Percentiles rank a stretch among this genome's conserved stretches.
phyloP scores from a whole-genome alignment of 2,329 filamentous ascomycete genomes.

The Cyclaneusma minus region DNA sequence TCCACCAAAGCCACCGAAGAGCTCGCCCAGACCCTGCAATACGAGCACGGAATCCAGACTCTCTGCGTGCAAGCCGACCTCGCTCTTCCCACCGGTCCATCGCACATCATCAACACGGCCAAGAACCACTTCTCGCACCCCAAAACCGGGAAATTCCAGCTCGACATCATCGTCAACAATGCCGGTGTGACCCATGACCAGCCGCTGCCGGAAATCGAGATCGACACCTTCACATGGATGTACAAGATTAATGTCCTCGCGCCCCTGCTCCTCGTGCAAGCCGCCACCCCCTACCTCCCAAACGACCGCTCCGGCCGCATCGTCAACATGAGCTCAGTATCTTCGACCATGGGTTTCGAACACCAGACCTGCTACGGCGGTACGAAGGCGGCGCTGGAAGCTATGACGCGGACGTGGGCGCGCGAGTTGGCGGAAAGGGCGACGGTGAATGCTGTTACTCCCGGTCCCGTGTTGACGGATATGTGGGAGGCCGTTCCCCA shows the following conservation, averaged over 20 bases:
- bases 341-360: slow-evolving; percentile 37
- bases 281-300: slow-evolving; percentile 53
- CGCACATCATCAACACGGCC: slow-evolving; percentile 40
- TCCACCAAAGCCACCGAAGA: slow-evolving; percentile 34
- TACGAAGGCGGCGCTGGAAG: slow-evolving; percentile 50
- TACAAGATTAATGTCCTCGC: slow-evolving; percentile 74
- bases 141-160: slow-evolving; percentile 33
- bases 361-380: slow-evolving; percentile 47
- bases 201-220: slow-evolving; percentile 42
- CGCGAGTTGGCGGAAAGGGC: slow-evolving; percentile 43
- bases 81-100: slow-evolving; percentile 41
- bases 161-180: slow-evolving; percentile 83
- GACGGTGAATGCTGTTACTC: slow-evolving; percentile 52
- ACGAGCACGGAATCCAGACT: slow-evolving; percentile 41
- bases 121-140: slow-evolving; percentile 41
- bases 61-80: slow-evolving; percentile 58
- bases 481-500: slow-evolving; percentile 44
- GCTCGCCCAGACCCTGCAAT: slow-evolving; percentile 38
- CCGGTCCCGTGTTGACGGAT: slow-evolving; percentile 49
- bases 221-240: slow-evolving; percentile 51
- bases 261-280: slow-evolving; percentile 64
- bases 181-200: slow-evolving; percentile 59
- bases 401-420: slow-evolving; percentile 55
- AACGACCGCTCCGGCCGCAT: slow-evolving; percentile 50
- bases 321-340: slow-evolving; percentile 45